These are phyloP conservation scores for Penicillium atrosanguineum DNA, from an alignment of 495 filamentous ascomycete genomes.

Conservation along the genomic window DNA sequence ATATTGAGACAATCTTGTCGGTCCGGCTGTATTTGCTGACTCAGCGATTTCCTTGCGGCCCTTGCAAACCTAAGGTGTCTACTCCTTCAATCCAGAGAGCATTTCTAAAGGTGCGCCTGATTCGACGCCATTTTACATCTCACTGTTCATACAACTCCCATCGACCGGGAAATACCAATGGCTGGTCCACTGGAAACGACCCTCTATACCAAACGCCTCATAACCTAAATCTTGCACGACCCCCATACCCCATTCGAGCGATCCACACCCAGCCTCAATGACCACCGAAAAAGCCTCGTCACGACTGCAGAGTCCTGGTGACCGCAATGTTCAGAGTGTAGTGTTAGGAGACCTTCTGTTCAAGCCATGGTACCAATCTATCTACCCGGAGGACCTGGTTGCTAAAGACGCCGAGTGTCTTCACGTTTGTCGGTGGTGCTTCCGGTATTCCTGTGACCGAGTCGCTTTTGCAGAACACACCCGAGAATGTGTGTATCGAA, in stretches of 20 bases:
- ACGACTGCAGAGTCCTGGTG: slow-evolving; percentile 33
- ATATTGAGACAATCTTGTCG: no score
- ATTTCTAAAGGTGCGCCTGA: slow-evolving; percentile 3
- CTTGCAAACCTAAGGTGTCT: background rate
- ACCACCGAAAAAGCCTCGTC: slow-evolving; percentile 26
- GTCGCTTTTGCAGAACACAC: slow-evolving; percentile 56
- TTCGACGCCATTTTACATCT: background rate
- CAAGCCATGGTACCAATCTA: slow-evolving; percentile 74
- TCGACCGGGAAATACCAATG: slow-evolving; percentile 19
- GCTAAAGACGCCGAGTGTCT: slow-evolving; percentile 61
- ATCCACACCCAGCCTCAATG: slow-evolving; percentile 20
- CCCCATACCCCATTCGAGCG: background rate
- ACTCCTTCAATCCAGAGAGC: background rate
- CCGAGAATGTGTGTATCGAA: slow-evolving; percentile 34
- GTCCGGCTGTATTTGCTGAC: background rate
- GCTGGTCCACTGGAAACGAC: slow-evolving; percentile 15
- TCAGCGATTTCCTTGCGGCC: slow-evolving; percentile 3
- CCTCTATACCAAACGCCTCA: slow-evolving; percentile 3
- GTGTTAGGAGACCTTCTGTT: slow-evolving; percentile 72
- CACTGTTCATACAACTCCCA: background rate
- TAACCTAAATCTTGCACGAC: slow-evolving; percentile 7
- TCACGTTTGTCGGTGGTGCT: slow-evolving; percentile 90
- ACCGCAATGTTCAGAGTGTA: slow-evolving; percentile 71
- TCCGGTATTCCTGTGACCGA: slow-evolving; percentile 81
- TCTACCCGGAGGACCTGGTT: slow-evolving; percentile 75